Evolutionary conservation across 225 moss, liverwort and hornwort species (phyloP).

Genomic region (Physcomitrium patens): DNA sequence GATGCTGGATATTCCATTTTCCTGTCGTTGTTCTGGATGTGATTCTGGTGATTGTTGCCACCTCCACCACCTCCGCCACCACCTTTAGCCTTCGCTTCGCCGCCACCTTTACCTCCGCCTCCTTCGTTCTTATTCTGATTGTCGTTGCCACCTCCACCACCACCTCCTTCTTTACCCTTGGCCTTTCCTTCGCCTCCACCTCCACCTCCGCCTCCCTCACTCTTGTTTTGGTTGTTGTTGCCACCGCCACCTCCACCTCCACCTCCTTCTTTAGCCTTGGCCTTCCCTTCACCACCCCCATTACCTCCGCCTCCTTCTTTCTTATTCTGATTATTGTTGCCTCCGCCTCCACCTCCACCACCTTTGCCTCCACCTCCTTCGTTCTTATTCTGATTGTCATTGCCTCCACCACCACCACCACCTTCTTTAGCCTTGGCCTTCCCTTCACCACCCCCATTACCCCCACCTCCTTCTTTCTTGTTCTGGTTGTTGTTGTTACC

Average conservation of each 20-base stretch:
- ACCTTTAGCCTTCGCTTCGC: background rate
- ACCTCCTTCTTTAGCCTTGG: too few relatives aligned
- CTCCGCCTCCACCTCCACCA: conserved; percentile 27
- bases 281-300: too few relatives aligned
- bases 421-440: conserved; percentile 23
- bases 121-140: too few relatives aligned
- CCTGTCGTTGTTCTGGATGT: background rate
- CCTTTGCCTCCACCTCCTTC: background rate
- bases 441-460: too few relatives aligned
- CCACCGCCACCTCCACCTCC: conserved; percentile 19
- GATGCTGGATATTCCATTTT: conserved; percentile 30
- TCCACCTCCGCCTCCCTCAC: conserved; percentile 20
- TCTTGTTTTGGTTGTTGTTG: conserved; percentile 7
- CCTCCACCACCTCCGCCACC: conserved; percentile 20
- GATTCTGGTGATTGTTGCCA: background rate
- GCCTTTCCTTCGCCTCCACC: background rate
- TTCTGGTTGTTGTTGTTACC: conserved; percentile 14
- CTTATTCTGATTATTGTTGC: background rate
- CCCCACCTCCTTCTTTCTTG: conserved; percentile 24
- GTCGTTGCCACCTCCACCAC: background rate
- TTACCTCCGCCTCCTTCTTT: conserved; percentile 1
- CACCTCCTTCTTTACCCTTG: background rate
- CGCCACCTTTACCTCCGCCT: conserved; percentile 12
- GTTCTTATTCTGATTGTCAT: too few relatives aligned
- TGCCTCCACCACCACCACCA: background rate